These are phyloP conservation scores for Colletotrichum neosansevieriae DNA, from an alignment of 2,329 filamentous ascomycete genomes.

Conservation along the genomic window DNA sequence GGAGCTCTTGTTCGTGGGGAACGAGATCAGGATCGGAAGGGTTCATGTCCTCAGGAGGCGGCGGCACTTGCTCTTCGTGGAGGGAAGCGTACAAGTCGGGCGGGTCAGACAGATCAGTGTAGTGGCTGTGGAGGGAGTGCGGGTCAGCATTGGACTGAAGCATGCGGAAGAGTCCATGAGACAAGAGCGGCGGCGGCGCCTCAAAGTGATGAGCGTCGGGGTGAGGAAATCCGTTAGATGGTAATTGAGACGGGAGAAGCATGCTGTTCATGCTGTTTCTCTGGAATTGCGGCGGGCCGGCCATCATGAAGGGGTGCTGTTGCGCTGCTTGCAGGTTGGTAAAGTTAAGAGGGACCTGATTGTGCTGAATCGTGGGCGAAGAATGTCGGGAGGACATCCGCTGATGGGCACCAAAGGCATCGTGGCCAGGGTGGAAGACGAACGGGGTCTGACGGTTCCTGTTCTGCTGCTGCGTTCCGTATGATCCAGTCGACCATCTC, in stretches of 20 bases:
- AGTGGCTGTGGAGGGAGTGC: slow-evolving; percentile 75
- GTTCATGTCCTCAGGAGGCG: slow-evolving; percentile 85
- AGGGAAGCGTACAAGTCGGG: slow-evolving; percentile 83
- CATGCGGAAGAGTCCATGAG: slow-evolving; percentile 79
- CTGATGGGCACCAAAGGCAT: slow-evolving; percentile 68
- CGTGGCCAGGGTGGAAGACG: slow-evolving; percentile 71
- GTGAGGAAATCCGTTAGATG: slow-evolving; percentile 55
- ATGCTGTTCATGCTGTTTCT: slow-evolving; percentile 74
- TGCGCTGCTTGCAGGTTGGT: slow-evolving; percentile 67
- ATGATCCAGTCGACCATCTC: slow-evolving; percentile 83
- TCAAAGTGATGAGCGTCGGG: slow-evolving; percentile 67
- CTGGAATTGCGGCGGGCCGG: slow-evolving; percentile 62
- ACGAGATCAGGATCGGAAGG: slow-evolving; percentile 80
- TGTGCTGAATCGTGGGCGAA: slow-evolving; percentile 60
- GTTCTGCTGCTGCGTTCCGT: slow-evolving; percentile 66
- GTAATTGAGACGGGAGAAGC: slow-evolving; percentile 60
- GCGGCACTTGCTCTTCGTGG: slow-evolving; percentile 78
- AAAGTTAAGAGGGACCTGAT: slow-evolving; percentile 65
- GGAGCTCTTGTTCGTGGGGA: slow-evolving; percentile 82
- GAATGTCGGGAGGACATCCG: slow-evolving; percentile 67
- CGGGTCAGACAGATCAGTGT: slow-evolving; percentile 78
- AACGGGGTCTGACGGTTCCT: slow-evolving; percentile 68
- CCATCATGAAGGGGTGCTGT: slow-evolving; percentile 67
- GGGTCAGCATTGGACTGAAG: slow-evolving; percentile 81
- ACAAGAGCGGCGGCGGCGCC: slow-evolving; percentile 72